phyloP scores from a whole-genome alignment of 2,329 filamentous ascomycete genomes.

The Didymella pinodella region DNA sequence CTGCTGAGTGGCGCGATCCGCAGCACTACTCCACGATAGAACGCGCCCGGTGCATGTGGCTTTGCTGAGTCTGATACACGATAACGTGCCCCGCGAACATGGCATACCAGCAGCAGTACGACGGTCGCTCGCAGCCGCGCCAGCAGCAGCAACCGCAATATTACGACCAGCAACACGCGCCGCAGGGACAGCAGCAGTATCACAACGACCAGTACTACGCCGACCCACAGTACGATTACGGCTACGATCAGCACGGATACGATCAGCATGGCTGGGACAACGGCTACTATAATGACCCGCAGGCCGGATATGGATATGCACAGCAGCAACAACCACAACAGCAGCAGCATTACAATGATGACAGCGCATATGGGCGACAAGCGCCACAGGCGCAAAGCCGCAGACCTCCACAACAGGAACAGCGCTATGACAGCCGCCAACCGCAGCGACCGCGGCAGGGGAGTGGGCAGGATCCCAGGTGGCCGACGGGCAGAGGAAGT shows the following conservation, averaged over 20 bases:
- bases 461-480: conserved; percentile 40
- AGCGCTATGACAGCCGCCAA: conserved; percentile 37
- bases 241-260: conserved; percentile 45
- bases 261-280: conserved; percentile 44
- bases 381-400: conserved; percentile 26
- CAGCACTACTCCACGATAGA: conserved; percentile 28
- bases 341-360: conserved; percentile 37
- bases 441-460: conserved; percentile 35
- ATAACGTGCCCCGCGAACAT: conserved; percentile 35
- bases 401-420: conserved; percentile 36
- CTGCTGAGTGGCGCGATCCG: conserved; percentile 34
- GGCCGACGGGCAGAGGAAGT: conserved; percentile 37
- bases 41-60: conserved; percentile 28
- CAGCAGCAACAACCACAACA: conserved; percentile 27
- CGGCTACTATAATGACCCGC: conserved; percentile 43
- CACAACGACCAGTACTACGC: conserved; percentile 37
- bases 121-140: conserved; percentile 46
- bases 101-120: conserved; percentile 53
- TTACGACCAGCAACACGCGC: conserved; percentile 22
- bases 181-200: conserved; percentile 39
- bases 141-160: conserved; percentile 30
- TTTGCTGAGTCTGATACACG: conserved; percentile 28
- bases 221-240: conserved; percentile 44
- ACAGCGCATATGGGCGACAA: conserved; percentile 33
- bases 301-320: conserved; percentile 39